Evolutionary conservation across 768 basidiomycete genomes (phyloP), one percentile per base, ranked within the genome.

Genomic region (Suillus placidus): DNA sequence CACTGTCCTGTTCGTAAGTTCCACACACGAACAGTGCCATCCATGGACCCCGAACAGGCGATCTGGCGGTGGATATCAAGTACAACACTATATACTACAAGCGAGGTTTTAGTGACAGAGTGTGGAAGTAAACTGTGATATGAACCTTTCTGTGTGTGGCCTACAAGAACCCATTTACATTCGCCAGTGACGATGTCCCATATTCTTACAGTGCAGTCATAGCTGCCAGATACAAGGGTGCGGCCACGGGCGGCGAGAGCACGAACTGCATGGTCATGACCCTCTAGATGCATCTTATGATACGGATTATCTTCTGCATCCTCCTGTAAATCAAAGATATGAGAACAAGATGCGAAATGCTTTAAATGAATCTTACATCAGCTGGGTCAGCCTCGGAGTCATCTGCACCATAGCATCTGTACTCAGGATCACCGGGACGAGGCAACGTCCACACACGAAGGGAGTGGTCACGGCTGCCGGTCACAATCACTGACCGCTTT

Each of bases 11-110:
- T 94, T 60, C 84, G 85, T 42, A 97, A 81, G 70, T 92, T 91
- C 97, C 97, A 99, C 42, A 99, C 88, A 58, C 94, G 93, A 67
- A 99, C 96, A 2, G 94, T 96, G 55, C 94, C 93, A 76, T 99
- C 97, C 96, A 98, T 97, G 5, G 96, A 98, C 9, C 97, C 97
- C 2, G 97, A 99, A 69, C 94, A 95, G 34, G 94, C 94, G 74
- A 95, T 93, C 62, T 94, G 88, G 23, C 95, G 92, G 56, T 82
- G 81, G 47, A 89, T 84, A 74, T 99, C 97, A 47, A 96, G 85
- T 13, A 96, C 95, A 61, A 99, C 94, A 75, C 93, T 95, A 81
- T 99, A 99, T 6, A 99, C 97, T 95, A 77, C 63, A 57, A 23
- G 34, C 16, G 61, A 35, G 40, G 47, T 61, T 67, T 72, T 6